Percentiles rank a stretch among this genome's conserved stretches.
Conservation (phyloP, 192 early-diverging fungal species). For the Linnemannia schmuckeri region DNA sequence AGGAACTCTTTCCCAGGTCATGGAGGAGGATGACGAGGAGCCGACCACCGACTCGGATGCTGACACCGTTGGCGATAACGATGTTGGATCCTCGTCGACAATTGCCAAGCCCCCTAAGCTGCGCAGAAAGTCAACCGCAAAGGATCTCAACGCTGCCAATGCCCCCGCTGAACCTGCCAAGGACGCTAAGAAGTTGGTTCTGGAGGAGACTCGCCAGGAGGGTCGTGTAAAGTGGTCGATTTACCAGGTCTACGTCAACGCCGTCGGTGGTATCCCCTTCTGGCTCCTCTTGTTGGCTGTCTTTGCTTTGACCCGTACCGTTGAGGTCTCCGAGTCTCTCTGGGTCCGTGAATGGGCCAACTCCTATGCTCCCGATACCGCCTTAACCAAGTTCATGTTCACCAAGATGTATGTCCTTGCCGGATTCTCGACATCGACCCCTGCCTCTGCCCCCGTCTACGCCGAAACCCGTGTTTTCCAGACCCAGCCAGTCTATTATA, state of each 20-base stretch:
- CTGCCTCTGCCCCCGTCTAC: constrained; percentile 38
- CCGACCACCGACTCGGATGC: constrained; percentile 23
- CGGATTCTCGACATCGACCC: constrained; percentile 32
- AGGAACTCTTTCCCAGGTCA: constrained; percentile 37
- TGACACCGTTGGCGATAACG: constrained; percentile 41
- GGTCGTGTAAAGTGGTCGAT: constrained; percentile 82
- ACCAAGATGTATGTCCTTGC: constrained; percentile 36
- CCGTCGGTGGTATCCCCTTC: constrained; percentile 68
- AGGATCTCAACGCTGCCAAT: constrained; percentile 34
- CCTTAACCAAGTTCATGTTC: constrained; percentile 38
- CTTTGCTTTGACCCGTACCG: constrained; percentile 54
- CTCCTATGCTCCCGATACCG: constrained; percentile 34
- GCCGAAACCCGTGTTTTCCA: constrained; percentile 38
- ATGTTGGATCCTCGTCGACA: constrained; percentile 29
- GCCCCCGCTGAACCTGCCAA: constrained; percentile 11
- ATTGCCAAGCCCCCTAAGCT: constrained; percentile 35
- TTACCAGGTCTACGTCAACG: constrained; percentile 78
- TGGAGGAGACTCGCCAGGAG: constrained; percentile 82
- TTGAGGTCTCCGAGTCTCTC: constrained; percentile 63
- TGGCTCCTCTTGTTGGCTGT: constrained; percentile 66
- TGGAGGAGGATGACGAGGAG: constrained; percentile 56
- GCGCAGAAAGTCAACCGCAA: constrained; percentile 48
- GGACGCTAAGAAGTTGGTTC: constrained; percentile 70
- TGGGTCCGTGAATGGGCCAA: constrained; percentile 68
- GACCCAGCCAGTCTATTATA: constrained; percentile 13